Evolutionary conservation across 768 basidiomycete species (phyloP).

Genomic region (Tephrocybe sp.): DNA sequence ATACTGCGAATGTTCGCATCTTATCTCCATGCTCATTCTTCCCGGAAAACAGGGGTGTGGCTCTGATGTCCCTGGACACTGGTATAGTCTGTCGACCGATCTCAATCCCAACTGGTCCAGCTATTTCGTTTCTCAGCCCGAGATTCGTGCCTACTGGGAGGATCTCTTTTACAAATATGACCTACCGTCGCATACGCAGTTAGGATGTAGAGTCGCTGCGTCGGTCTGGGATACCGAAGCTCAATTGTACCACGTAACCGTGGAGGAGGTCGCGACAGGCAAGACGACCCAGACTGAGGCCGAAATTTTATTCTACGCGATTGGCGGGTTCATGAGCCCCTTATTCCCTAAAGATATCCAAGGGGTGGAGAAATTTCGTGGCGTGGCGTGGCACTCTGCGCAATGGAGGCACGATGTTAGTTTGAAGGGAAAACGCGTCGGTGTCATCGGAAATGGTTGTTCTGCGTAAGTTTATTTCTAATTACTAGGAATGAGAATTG

Average conservation of each 20-base stretch:
- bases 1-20: neutral
- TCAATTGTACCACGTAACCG: conserved; percentile 41
- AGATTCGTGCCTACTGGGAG: conserved; percentile 53
- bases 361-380: conserved; percentile 47
- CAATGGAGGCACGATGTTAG: conserved; percentile 54
- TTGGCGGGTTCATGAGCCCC: conserved; percentile 50
- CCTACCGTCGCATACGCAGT: conserved; percentile 39
- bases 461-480: conserved; percentile 44
- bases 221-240: conserved; percentile 46
- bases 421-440: conserved; percentile 52
- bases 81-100: conserved; percentile 57
- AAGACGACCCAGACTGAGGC: conserved; percentile 34
- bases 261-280: conserved; percentile 38
- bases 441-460: conserved; percentile 65
- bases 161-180: conserved; percentile 44
- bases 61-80: conserved; percentile 55
- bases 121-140: conserved; percentile 46
- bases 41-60: conserved; percentile 43
- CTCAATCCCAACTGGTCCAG: conserved; percentile 52
- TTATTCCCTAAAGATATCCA: conserved; percentile 43
- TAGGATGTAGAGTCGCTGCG: conserved; percentile 38
- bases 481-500: neutral
- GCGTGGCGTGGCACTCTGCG: conserved; percentile 55
- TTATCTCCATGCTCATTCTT: neutral
- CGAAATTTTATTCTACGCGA: conserved; percentile 48